A percentile compares a stretch with the other conserved stretches of the same genome.
phyloP scores from a whole-genome alignment of 78 protist genomes.

The Bodo saltans region DNA sequence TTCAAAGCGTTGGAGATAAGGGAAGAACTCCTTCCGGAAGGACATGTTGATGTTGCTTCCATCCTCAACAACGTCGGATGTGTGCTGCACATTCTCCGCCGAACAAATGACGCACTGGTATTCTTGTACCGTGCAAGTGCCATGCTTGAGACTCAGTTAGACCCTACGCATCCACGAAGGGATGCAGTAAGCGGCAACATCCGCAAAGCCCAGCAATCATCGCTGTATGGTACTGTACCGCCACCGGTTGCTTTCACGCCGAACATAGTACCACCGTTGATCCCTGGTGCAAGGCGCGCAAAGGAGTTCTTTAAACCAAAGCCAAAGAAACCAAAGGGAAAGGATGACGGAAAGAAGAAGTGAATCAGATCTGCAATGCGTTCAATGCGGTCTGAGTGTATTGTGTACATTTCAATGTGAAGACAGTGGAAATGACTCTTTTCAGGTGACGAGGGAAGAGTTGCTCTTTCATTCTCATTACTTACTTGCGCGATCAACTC shows the following conservation, averaged over 20 bases:
- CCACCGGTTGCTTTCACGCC: neutral
- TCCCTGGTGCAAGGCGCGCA: neutral
- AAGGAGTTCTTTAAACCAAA: neutral
- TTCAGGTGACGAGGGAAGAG: too few relatives aligned
- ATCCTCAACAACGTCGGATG: constrained; percentile 1
- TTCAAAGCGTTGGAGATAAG: neutral
- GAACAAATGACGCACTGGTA: neutral
- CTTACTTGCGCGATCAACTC: too few relatives aligned
- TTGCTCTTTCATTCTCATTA: too few relatives aligned
- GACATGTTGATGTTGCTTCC: neutral
- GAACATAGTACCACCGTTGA: neutral
- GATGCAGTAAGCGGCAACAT: neutral
- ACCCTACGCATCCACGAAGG: neutral
- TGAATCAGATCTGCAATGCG: too few relatives aligned
- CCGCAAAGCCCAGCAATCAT: neutral
- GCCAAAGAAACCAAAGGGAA: neutral
- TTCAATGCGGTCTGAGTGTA: too few relatives aligned
- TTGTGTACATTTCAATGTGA: too few relatives aligned
- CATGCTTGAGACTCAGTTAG: neutral
- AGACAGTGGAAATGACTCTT: too few relatives aligned
- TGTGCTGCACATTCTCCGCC: neutral
- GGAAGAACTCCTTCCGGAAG: neutral
- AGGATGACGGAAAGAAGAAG: too few relatives aligned
- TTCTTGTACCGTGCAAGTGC: neutral
- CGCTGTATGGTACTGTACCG: neutral